phyloP scores from a whole-genome alignment of 2,329 filamentous ascomycete species.

The Penicillium sp. region DNA sequence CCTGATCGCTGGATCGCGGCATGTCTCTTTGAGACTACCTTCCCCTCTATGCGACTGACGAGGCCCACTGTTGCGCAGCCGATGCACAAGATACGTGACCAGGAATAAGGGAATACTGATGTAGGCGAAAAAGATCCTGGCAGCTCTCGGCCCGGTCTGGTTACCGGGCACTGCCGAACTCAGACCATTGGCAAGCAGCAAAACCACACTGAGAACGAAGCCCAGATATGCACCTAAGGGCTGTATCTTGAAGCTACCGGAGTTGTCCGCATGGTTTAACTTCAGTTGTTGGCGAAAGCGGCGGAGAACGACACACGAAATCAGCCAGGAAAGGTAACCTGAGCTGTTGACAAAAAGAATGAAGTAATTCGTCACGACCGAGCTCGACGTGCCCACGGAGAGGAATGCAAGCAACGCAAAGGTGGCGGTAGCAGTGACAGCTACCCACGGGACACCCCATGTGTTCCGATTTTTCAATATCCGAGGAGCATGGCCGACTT shows the following conservation, averaged over 20 bases:
- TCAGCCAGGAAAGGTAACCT: constrained; percentile 66
- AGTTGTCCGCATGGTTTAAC: constrained; percentile 37
- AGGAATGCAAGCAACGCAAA: constrained; percentile 65
- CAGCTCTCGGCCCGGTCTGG: constrained; percentile 54
- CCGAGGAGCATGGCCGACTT: constrained; percentile 60
- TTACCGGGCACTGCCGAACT: constrained; percentile 60
- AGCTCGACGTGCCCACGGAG: constrained; percentile 60
- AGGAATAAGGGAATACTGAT: constrained; percentile 62
- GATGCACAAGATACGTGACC: constrained; percentile 53
- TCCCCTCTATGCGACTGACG: constrained; percentile 5
- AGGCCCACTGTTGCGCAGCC: constrained; percentile 30
- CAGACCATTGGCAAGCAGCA: constrained; percentile 70
- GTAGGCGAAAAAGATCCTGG: constrained; percentile 61
- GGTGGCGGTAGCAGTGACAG: constrained; percentile 54
- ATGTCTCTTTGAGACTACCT: background rate
- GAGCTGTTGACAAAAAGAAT: constrained; percentile 67
- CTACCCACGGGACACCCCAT: constrained; percentile 60
- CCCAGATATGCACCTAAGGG: constrained; percentile 64
- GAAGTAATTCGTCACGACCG: constrained; percentile 65
- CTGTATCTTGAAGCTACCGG: constrained; percentile 55
- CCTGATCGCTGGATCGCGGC: too few species aligned
- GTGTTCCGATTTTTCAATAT: constrained; percentile 59
- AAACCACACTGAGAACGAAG: constrained; percentile 53
- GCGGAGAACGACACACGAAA: constrained; percentile 58
- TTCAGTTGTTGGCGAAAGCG: constrained; percentile 51